A percentile compares a stretch with the other conserved stretches of the same genome.
Conservation (phyloP, 805 yeast genomes). For the Saturnispora diversa region DNA sequence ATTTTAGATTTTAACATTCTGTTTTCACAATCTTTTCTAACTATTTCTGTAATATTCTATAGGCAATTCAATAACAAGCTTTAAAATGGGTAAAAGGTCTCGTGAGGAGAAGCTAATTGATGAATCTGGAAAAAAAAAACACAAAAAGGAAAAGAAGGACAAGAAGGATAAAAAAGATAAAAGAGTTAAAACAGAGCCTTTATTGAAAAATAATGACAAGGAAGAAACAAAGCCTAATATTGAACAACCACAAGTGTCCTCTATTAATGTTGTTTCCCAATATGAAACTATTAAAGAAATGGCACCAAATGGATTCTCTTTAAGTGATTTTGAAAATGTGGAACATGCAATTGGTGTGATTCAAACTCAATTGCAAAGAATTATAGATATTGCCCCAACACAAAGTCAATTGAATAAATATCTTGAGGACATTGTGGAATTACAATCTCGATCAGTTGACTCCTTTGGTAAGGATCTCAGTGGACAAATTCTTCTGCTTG, state of each 20-base stretch:
- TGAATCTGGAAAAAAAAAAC: not conserved
- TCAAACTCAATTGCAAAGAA: slow-evolving; percentile 42
- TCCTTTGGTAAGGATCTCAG: slow-evolving; percentile 17
- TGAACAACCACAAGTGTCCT: not conserved
- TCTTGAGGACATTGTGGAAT: slow-evolving; percentile 15
- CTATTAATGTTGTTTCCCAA: not conserved
- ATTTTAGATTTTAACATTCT: slow-evolving; percentile 8
- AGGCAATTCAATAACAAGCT: not conserved
- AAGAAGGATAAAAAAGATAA: slow-evolving; percentile 7
- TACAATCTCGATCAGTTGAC: slow-evolving; percentile 5
- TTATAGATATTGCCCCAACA: slow-evolving; percentile 53
- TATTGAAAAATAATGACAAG: too few relatives aligned
- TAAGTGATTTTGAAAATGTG: slow-evolving; percentile 19
- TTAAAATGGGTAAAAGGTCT: slow-evolving; percentile 6
- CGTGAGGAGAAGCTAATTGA: not conserved
- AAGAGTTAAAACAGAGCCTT: too few relatives aligned
- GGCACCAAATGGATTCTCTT: slow-evolving; percentile 6
- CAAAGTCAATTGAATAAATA: slow-evolving; percentile 33
- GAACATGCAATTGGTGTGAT: slow-evolving; percentile 49
- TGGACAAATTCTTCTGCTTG: slow-evolving; percentile 42
- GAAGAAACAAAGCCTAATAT: slow-evolving; percentile 6
- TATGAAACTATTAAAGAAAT: slow-evolving; percentile 3
- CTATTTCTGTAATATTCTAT: not conserved
- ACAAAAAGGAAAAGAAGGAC: slow-evolving; percentile 7
- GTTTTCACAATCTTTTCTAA: not conserved